Base-by-base conservation (phyloP, 257 asterid species). In the Nicotiana tomentosiformis region DNA sequence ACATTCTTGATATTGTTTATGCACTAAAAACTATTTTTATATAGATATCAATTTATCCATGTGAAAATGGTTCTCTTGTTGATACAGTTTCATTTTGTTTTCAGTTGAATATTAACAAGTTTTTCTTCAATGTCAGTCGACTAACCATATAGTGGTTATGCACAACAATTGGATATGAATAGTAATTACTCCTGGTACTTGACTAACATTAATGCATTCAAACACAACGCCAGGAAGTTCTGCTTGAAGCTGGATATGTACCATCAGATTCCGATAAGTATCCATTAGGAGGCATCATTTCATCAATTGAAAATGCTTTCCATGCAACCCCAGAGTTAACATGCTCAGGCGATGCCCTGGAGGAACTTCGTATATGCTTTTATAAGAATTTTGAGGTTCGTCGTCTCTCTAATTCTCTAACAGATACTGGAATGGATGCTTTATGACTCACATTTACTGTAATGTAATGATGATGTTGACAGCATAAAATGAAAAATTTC, bases 241-340 rank as follows among this genome's bases (percentile, higher is more conserved):
- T 96, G 85, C 80, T 77, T 51, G 91, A 88, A 83, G 97, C 87
- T 80, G 99, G 99, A 77, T 94, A 94, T 88, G 95, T 93, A 70
- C 93, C 97, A 60, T 96, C 99, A 61, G 87, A 93, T 85, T 89
- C 95, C 39, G 98, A 94, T 83, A 96, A 90, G 85, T 96, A 96
- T 87, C 99, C 98, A 66, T 58, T 91, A 20, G 97, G 95, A 55
- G 99, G 98, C 81, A 86, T 96, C 81, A 87, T 91, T 82, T 72
- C 97, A 82, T 93, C 99, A 80, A 90, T 96, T 79, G 91, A 94
- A 89, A 94, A 91, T 85, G 96, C 94, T 86, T 96, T 93, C 88
- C 93, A 91, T 79, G 66, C 87, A 85, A 93, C 98, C 83, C 98
- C 99, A 46, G 93, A 88, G 86, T n/a, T 94, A 65, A 78, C 86